Conservation (phyloP, 2,329 filamentous ascomycete species). For the Fusarium sp. region DNA sequence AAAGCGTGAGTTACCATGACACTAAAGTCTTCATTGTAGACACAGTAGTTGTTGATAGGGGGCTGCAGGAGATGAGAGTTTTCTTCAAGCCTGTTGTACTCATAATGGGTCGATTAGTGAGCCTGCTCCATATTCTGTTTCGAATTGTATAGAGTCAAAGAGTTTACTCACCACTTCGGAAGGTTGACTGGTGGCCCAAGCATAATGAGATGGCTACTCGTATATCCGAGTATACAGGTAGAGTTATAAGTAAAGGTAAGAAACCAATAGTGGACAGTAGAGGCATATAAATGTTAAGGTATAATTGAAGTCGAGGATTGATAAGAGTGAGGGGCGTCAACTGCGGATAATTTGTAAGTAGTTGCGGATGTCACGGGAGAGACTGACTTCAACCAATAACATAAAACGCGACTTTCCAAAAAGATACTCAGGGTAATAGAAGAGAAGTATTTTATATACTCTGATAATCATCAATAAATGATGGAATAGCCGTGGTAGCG, state of each 20-base stretch:
- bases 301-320: not conserved
- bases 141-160: not conserved
- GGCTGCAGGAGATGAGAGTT: constrained; percentile 94
- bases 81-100: constrained; percentile 77
- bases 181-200: constrained; percentile 65
- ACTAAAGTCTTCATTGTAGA: constrained; percentile 86
- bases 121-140: not conserved
- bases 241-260: not conserved
- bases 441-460: not conserved
- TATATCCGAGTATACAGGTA: not conserved
- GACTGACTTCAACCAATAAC: not conserved
- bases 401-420: not conserved
- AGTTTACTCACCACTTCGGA: constrained; percentile 65
- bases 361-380: constrained; percentile 31
- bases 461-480: not conserved
- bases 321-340: constrained; percentile 22
- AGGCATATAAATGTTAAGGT: not conserved
- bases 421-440: not conserved
- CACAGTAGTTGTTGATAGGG: constrained; percentile 97
- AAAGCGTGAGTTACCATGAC: constrained; percentile 73
- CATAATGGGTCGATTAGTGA: constrained; percentile 18
- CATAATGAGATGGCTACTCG: constrained; percentile 51
- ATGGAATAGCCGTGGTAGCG: not conserved
- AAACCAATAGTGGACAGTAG: not conserved
- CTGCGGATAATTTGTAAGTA: constrained; percentile 22